Base-by-base conservation (phyloP, 768 basidiomycete genomes). In the Lyophyllum atratum region DNA sequence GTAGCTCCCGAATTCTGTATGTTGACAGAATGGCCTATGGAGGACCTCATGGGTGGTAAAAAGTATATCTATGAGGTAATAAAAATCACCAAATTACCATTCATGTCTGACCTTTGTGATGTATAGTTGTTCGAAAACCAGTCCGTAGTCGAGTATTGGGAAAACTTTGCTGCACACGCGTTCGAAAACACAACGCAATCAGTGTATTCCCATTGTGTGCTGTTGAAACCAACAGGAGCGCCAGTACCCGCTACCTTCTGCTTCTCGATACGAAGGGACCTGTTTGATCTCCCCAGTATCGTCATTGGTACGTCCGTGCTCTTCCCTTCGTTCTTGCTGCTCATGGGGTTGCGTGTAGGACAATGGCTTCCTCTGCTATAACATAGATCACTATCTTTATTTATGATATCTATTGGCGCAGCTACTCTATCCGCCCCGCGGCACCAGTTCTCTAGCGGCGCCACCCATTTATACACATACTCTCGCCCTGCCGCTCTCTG, bases 161-260 rank as follows among this genome's bases (percentile, higher is more conserved):
- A 98, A 73, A 93, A 92, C 72, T 98, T 98, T 70, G 93, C 93
- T 25, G 86, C 89, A 49, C 94, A 98, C 72, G 96, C 97, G 7
- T 99, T 99, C 66, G 96, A 99, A 71, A 97, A 95, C 73, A 93
- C 95, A 50, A 93, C 94, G 34, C 94, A 94, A 74, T 92, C 93
- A 1, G 93, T 98, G 52, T 95, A 94, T 71, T 91, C 92, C 56
- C 91, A 95, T 65, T 95, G 93, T 59, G 91, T 94, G 28, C 72
- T 97, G 43, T 81, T 95, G 60, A 94, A 95, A 69, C 90, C 92
- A 6, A 83, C 82, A 25, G 92, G 93, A 15, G 83, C 86, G 2
- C 92, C 92, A 1, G 85, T 98, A 25, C 91, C 93, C 43, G 89
- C 94, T 48, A 92, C 96, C 21, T 96, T 96, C 74, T 97, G 95